phyloP scores from a whole-genome alignment of 2,329 filamentous ascomycete species.

The Scolecobasidium constrictum region DNA sequence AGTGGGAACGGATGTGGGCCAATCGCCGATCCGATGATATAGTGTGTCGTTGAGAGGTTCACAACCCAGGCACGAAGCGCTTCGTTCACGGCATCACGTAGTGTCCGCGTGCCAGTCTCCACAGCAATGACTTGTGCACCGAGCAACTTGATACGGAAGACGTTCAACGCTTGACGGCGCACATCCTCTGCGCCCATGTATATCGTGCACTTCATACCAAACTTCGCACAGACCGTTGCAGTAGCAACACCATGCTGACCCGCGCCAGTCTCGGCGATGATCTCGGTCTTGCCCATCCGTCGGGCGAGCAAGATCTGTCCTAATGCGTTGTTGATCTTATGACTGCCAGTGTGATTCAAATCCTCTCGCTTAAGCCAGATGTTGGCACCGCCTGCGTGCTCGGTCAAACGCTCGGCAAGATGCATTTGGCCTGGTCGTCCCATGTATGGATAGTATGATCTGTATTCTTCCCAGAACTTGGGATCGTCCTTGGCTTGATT shows the following conservation, averaged over 20 bases:
- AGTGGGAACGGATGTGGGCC: conserved; percentile 96
- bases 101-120: conserved; percentile 67
- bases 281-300: conserved; percentile 85
- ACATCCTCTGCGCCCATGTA: conserved; percentile 99
- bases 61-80: conserved; percentile 91
- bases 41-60: conserved; percentile 86
- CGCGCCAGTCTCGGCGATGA: conserved; percentile 95
- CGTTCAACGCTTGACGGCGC: conserved; percentile 88
- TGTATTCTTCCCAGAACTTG: conserved; percentile 93
- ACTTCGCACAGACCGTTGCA: conserved; percentile 94
- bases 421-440: conserved; percentile 87
- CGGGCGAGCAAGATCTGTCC: conserved; percentile 83
- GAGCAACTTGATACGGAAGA: conserved; percentile 95
- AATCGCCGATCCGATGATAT: conserved; percentile 95
- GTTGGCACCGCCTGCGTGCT: conserved; percentile 81
- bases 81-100: conserved; percentile 72
- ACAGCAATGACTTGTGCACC: conserved; percentile 89
- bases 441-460: conserved; percentile 95
- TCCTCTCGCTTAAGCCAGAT: conserved; percentile 98
- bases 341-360: conserved; percentile 91
- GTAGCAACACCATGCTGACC: conserved; percentile 97
- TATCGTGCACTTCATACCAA: conserved; percentile 94
- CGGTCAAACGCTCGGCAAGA: conserved; percentile 75
- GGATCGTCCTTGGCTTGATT: conserved; percentile 77
- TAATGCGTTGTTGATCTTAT: conserved; percentile 99